These are phyloP conservation scores for Flaveria ramosissima DNA, from an alignment of 129 eudicot genomes.

Conservation along the genomic window DNA sequence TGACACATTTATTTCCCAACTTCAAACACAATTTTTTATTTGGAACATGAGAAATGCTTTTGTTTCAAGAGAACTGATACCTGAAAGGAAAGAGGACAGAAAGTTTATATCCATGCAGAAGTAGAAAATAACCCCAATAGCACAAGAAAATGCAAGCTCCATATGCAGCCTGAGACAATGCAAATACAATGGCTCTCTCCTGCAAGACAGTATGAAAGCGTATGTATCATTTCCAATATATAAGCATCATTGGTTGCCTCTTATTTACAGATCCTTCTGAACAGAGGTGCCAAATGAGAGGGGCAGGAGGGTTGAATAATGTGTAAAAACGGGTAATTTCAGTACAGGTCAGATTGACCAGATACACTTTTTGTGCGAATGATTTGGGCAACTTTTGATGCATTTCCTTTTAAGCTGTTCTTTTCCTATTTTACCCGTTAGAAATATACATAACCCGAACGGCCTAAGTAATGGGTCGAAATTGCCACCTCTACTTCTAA, in stretches of 20 bases:
- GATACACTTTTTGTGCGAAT: neutral
- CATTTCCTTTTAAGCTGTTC: neutral
- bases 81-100: conserved; percentile 82
- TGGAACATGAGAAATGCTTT: conserved; percentile 11
- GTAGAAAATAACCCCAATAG: conserved; percentile 89
- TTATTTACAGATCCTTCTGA: neutral
- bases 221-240: neutral
- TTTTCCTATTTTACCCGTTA: neutral
- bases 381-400: neutral
- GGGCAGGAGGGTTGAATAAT: neutral
- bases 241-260: neutral
- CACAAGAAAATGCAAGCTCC: conserved; percentile 79
- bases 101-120: conserved; percentile 42
- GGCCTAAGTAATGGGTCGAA: neutral
- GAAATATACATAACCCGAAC: neutral
- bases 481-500: neutral
- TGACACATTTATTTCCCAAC: conserved; percentile 21
- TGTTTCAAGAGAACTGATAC: conserved; percentile 41
- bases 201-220: conserved; percentile 40
- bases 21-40: conserved; percentile 11
- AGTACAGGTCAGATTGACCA: neutral
- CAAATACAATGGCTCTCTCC: conserved; percentile 86
- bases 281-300: neutral
- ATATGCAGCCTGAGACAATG: conserved; percentile 78
- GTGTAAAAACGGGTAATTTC: neutral